phyloP scores from a whole-genome alignment of 495 filamentous ascomycete species.

The Amniculicola lignicola region DNA sequence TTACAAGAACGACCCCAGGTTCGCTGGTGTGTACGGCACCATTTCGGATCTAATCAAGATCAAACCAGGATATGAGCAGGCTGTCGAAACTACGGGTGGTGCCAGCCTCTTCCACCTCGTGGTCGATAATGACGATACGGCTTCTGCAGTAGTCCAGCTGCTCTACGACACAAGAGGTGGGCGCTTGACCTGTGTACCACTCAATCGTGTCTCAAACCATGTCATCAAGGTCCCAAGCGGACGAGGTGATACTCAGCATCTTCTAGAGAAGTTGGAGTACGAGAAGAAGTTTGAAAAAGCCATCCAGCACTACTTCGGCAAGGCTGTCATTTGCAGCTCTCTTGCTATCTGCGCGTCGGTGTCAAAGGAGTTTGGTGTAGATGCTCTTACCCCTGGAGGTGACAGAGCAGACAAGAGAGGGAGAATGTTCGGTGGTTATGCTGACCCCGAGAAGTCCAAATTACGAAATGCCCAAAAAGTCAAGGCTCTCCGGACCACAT shows the following conservation, averaged over 20 bases:
- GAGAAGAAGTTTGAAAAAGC: constrained; percentile 75
- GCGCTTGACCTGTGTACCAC: constrained; percentile 92
- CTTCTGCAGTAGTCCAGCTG: constrained; percentile 72
- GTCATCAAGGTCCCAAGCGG: constrained; percentile 67
- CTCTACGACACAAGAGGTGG: constrained; percentile 76
- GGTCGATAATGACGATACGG: constrained; percentile 87
- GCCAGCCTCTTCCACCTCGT: constrained; percentile 95
- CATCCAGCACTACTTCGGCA: constrained; percentile 91
- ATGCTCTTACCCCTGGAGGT: constrained; percentile 89
- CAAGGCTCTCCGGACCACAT: constrained; percentile 69
- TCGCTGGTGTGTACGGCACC: constrained; percentile 89
- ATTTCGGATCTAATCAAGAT: constrained; percentile 87
- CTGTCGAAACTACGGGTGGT: constrained; percentile 90
- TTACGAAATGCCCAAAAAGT: constrained; percentile 78
- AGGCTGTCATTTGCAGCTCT: constrained; percentile 90
- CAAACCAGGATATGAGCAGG: constrained; percentile 77
- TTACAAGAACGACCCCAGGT: constrained; percentile 69
- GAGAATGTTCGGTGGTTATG: constrained; percentile 88
- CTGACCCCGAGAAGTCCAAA: constrained; percentile 77
- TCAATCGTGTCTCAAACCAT: constrained; percentile 71
- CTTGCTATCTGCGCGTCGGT: constrained; percentile 82
- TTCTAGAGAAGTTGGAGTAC: constrained; percentile 82
- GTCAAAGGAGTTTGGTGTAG: constrained; percentile 82
- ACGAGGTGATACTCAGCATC: constrained; percentile 78
- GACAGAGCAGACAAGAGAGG: constrained; percentile 92